These are phyloP conservation scores for Fraxinus nigra DNA, from an alignment of 305 asterid species.

Conservation along the genomic window DNA sequence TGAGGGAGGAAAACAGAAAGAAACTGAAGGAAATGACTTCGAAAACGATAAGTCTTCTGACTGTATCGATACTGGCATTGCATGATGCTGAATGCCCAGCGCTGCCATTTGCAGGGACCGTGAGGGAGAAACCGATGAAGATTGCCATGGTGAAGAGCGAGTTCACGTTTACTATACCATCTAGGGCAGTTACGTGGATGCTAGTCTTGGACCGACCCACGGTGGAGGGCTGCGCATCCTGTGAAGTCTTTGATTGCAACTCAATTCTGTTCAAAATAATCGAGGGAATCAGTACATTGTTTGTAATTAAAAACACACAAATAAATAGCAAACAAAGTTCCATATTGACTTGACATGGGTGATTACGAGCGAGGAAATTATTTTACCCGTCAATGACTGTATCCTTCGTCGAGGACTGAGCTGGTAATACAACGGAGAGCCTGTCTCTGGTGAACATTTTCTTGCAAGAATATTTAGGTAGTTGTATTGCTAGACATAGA, in stretches of 20 bases:
- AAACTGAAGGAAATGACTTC: conserved; percentile 33
- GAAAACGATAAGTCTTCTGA: conserved; percentile 23
- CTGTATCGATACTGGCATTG: conserved; percentile 8
- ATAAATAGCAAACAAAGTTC: not conserved
- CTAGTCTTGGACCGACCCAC: conserved; percentile 1
- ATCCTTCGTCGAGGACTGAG: not conserved
- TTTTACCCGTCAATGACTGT: not conserved
- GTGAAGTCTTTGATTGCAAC: not conserved
- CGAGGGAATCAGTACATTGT: not conserved
- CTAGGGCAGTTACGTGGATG: conserved; percentile 33
- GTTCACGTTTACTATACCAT: conserved; percentile 36
- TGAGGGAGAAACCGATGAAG: conserved; percentile 33
- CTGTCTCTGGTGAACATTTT: not conserved
- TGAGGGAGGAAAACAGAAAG: conserved; percentile 36
- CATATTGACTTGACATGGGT: not conserved
- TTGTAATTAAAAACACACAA: not conserved
- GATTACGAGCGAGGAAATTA: not conserved
- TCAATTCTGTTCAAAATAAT: not conserved
- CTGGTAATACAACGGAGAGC: not conserved
- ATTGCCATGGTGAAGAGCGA: conserved; percentile 38
- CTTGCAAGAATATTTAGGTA: not conserved
- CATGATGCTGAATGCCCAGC: conserved; percentile 8
- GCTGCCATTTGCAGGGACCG: not conserved
- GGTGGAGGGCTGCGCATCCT: conserved; percentile 11
- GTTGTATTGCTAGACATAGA: not conserved